Base-by-base conservation (phyloP, 768 basidiomycete species). In the Ramaria rubella region DNA sequence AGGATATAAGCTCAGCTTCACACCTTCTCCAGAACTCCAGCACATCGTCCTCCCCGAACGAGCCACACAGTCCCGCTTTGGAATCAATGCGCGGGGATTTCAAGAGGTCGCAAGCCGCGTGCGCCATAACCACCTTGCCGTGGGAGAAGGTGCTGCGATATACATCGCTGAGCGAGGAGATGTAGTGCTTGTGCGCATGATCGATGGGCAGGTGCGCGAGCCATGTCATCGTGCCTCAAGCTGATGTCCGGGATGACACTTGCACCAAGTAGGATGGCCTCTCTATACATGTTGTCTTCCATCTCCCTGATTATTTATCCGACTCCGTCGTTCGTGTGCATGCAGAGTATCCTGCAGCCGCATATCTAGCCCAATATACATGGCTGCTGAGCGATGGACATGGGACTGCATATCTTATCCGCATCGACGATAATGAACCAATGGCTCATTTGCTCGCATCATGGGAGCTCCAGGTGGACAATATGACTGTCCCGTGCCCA, bases 91-190 rank as follows among this genome's bases (percentile, higher is more conserved):
- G 9, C 83, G 87, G 3, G 80, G 81, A 1, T 87, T 91, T 62
- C 79, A 88, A 57, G 91, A 93, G 62, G 85, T 92, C 55, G 85
- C 88, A 67, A 88, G 86, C 64, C 77, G 91, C 49, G 88, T 94
- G 58, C 79, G 85, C 15, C 87, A 93, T 68, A 92, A 94, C 62
- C 91, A 94, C 65, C 77, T 94, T 14, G 70, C 77, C 12, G 69
- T 81, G 3, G 77, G 79, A 19, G 65, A 67, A 15, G 69, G 73
- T 21, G 73, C 73, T 23, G 81, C 81, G 2, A 70, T 83, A 26
- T 94, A 91, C 62, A 70, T 93, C 24, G 90, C 92, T 63, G 72
- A 77, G 31, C 73, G 80, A 3, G 77, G 79, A 53, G 77, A 74
- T 52, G 80, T 91, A 11, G 74, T 90, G 48, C 62, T 80, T 5